Evolutionary conservation across 1,284 basidiomycete species (phyloP), one percentile per base, ranked within the genome.

Genomic region (Apiotrichum porosum): DNA sequence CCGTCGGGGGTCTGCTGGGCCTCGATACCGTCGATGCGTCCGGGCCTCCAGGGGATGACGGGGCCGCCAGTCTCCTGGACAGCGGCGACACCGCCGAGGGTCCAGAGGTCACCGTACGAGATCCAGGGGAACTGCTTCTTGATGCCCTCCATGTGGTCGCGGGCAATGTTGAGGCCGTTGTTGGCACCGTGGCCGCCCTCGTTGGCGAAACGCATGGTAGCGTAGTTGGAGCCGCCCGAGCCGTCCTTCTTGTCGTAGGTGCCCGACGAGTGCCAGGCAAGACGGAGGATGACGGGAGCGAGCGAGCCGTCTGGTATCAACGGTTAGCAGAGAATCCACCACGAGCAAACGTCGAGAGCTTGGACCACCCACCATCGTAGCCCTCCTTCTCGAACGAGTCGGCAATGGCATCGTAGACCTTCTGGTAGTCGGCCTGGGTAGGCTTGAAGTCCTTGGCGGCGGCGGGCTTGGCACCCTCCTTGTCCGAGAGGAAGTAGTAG

Each of bases 31-130:
- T 95, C 90, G 54, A 91, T 82, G 47, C 91, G 81, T 34, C 91
- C 91, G 4, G 90, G 81, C 55, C 88, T 80, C 91, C 92, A 97
- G 17, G 85, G 84, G 60, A 92, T 78, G 68, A 83, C 83, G 44
- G 78, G 78, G 6, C 78, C 78, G 30, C 73, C 74, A 55, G 73
- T 71, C 60, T 79, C 80, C 79, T 97, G 89, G 53, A 98, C 55
- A 42, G 73, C 72, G 33, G 57, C 66, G 40, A 73, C 71, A 66
- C 91, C 92, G 51, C 77, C 91, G 37, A 95, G 83, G 19, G 90
- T 95, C 91, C 91, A 94, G 46, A 93, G 78, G 66, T 94, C 91
- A 60, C 91, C 90, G 71, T 94, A 95, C 49, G 82, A 85, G 66
- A 95, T 93, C 90, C 90, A 94, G 0, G 83, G 80, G 69, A 71